Conservation (phyloP, 306 rosid genomes). For the Cicer pinnatifidum region DNA sequence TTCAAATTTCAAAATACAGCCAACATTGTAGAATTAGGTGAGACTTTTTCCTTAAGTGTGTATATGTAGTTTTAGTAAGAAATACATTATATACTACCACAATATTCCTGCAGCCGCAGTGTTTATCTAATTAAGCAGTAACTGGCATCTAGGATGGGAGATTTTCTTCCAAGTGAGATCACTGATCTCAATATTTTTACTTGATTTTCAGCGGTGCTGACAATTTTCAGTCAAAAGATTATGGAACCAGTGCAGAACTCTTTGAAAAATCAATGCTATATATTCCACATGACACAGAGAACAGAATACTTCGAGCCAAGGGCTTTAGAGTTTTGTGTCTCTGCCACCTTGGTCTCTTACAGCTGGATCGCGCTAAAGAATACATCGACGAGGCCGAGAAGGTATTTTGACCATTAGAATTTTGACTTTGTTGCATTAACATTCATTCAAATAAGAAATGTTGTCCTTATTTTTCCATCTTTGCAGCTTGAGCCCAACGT, state of each 20-base stretch:
- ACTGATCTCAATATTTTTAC: slow-evolving; percentile 35
- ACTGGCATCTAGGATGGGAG: background rate
- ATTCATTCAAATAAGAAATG: slow-evolving; percentile 30
- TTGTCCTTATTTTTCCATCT: slow-evolving; percentile 42
- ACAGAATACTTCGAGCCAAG: slow-evolving; percentile 75
- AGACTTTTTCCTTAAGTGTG: background rate
- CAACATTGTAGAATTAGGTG: background rate
- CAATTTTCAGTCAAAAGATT: slow-evolving; percentile 80
- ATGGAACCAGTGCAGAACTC: slow-evolving; percentile 81
- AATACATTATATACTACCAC: slow-evolving; percentile 2
- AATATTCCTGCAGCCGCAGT: background rate
- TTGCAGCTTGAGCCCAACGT: slow-evolving; percentile 90
- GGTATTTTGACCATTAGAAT: slow-evolving; percentile 53
- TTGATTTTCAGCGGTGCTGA: slow-evolving; percentile 70
- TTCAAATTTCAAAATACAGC: slow-evolving; percentile 9
- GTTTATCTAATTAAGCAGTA: slow-evolving; percentile 1
- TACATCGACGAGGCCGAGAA: slow-evolving; percentile 88
- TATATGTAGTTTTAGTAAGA: background rate
- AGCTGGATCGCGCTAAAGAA: slow-evolving; percentile 87
- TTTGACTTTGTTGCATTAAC: slow-evolving; percentile 31
- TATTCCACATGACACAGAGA: slow-evolving; percentile 72
- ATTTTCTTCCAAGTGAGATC: slow-evolving; percentile 26
- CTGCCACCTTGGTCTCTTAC: slow-evolving; percentile 84
- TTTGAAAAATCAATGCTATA: slow-evolving; percentile 96
- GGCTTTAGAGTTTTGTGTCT: slow-evolving; percentile 92